phyloP scores from a whole-genome alignment of 305 asterid genomes.

The Nicotiana rustica region DNA sequence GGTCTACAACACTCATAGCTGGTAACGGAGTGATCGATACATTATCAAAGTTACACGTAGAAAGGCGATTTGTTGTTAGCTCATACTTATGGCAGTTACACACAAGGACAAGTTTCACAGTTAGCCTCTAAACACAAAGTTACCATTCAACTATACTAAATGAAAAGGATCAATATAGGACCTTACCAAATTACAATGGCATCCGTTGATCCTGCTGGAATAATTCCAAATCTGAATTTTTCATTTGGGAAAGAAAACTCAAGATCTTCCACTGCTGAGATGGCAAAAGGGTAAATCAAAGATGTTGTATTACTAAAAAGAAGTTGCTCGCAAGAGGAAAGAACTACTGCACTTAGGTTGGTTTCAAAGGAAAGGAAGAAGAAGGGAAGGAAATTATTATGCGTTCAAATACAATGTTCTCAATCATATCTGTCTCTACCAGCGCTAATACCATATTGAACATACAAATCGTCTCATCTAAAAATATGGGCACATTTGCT shows the following conservation, averaged over 20 bases:
- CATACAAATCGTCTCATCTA: neutral
- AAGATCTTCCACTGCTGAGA: conserved; percentile 60
- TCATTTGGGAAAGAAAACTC: conserved; percentile 74
- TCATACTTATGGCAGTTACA: neutral
- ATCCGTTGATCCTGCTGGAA: conserved; percentile 99
- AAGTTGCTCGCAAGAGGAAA: neutral
- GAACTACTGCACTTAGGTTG: neutral
- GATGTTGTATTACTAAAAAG: neutral
- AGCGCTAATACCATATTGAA: conserved; percentile 4
- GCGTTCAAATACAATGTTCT: conserved; percentile 4
- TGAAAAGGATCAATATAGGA: neutral
- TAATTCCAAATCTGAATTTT: conserved; percentile 84
- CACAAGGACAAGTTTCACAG: neutral
- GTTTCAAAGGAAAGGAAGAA: neutral
- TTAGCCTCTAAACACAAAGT: neutral
- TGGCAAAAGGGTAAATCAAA: conserved; percentile 30
- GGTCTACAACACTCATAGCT: conserved; percentile 10
- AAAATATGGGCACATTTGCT: neutral
- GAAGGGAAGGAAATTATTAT: neutral
- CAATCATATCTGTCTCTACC: conserved; percentile 11
- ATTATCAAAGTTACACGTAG: too few relatives aligned
- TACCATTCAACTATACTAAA: conserved; percentile 21
- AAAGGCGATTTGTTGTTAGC: neutral
- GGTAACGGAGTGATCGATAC: neutral
- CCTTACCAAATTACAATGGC: conserved; percentile 84